Evolutionary conservation across 1,284 basidiomycete genomes (phyloP).

Genomic region (Trametes hirsuta): DNA sequence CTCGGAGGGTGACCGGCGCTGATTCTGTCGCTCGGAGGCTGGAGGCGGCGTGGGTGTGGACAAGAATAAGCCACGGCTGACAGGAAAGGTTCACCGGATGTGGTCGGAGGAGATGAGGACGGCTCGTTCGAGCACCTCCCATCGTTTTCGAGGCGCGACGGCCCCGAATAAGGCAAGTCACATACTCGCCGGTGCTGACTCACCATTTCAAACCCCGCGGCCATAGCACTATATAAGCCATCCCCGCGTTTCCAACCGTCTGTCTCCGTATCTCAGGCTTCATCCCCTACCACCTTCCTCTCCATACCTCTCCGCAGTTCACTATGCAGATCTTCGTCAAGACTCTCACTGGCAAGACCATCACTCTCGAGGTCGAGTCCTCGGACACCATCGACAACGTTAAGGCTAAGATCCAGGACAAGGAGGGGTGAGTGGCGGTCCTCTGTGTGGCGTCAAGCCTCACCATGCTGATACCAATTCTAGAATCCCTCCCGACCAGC

Average conservation of each 20-base stretch:
- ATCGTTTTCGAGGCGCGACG: constrained; percentile 12
- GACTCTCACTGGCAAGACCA: constrained; percentile 87
- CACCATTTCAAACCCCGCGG: constrained; percentile 27
- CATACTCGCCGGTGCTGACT: constrained; percentile 21
- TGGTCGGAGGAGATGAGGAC: neutral
- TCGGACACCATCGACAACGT: constrained; percentile 86
- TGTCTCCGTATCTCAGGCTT: constrained; percentile 7
- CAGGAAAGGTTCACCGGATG: neutral
- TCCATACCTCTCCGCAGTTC: constrained; percentile 3
- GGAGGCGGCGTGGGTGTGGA: no score
- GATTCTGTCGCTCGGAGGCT: no score
- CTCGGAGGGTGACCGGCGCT: no score
- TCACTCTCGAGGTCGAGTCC: constrained; percentile 87
- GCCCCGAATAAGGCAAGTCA: constrained; percentile 13
- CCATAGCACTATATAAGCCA: constrained; percentile 22
- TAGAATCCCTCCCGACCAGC: constrained; percentile 81
- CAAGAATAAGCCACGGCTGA: neutral
- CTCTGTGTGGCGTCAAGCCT: neutral
- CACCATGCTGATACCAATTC: neutral
- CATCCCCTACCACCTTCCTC: constrained; percentile 14
- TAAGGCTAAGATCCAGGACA: constrained; percentile 80
- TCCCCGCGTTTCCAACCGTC: constrained; percentile 7
- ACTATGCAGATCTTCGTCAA: constrained; percentile 86
- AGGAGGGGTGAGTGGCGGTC: constrained; percentile 60
- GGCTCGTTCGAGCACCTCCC: constrained; percentile 18